Conservation (phyloP, 2,329 filamentous ascomycete genomes). For the Amylocarpus encephaloides region DNA sequence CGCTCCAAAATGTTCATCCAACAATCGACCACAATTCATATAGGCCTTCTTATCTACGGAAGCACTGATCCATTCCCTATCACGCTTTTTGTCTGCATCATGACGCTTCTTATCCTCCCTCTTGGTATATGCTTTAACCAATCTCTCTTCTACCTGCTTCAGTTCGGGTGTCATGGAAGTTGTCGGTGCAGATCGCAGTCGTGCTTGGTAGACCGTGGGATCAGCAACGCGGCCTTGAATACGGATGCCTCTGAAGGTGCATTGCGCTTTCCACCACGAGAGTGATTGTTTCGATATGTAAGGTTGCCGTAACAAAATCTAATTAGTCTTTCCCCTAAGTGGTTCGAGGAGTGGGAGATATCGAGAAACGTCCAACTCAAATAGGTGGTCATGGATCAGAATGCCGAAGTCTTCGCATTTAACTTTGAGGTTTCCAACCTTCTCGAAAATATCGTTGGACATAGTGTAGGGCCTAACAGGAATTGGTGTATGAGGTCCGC, state of each 20-base stretch:
- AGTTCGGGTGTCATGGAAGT: conserved; percentile 63
- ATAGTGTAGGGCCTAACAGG: too few species aligned
- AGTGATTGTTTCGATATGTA: conserved; percentile 1
- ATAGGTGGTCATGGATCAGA: conserved; percentile 4
- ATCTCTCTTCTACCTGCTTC: conserved; percentile 40
- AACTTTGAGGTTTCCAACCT: not conserved
- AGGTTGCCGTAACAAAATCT: conserved; percentile 29
- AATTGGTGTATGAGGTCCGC: too few species aligned
- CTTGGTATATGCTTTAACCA: conserved; percentile 35
- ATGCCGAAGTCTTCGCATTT: not conserved
- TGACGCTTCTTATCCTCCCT: too few species aligned
- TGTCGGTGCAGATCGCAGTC: conserved; percentile 48
- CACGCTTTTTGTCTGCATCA: too few species aligned
- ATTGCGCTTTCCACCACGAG: conserved; percentile 15
- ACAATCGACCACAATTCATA: too few species aligned
- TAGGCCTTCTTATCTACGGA: too few species aligned
- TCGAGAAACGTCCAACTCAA: conserved; percentile 45
- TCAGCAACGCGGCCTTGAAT: not conserved
- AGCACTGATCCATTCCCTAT: too few species aligned
- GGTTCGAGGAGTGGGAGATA: conserved; percentile 45
- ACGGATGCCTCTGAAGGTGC: conserved; percentile 7
- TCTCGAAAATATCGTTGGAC: too few species aligned
- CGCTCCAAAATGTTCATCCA: too few species aligned
- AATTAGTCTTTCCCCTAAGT: conserved; percentile 59
- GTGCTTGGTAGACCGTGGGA: conserved; percentile 4